phyloP scores from a whole-genome alignment of 192 early-diverging fungal genomes.

The Linnemannia zychae region DNA sequence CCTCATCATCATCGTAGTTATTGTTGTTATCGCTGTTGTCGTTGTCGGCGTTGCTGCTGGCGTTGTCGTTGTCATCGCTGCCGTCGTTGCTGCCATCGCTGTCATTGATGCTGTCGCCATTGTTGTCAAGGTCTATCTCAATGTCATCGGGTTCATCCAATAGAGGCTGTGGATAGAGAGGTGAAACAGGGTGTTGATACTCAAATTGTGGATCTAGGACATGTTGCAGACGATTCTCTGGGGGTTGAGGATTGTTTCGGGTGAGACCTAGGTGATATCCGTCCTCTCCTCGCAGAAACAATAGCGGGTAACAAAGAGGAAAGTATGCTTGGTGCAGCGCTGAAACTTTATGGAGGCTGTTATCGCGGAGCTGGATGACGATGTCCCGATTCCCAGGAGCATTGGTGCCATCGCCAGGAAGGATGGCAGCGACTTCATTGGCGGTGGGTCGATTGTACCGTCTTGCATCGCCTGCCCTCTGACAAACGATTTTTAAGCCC shows the following conservation, averaged over 20 bases:
- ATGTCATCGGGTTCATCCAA: neutral
- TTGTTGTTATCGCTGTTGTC: neutral
- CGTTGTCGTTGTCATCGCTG: neutral
- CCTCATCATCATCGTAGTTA: neutral
- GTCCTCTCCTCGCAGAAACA: neutral
- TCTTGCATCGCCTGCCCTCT: neutral
- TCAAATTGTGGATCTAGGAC: neutral
- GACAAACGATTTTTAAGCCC: neutral
- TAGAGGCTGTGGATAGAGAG: neutral
- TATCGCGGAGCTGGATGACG: neutral
- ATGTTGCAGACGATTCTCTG: neutral
- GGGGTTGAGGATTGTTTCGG: neutral
- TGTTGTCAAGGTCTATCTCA: neutral
- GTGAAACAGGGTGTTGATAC: neutral
- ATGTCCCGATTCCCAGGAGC: neutral
- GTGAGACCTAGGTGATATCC: neutral
- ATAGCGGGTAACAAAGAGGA: neutral
- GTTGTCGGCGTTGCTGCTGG: neutral
- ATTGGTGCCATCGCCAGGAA: neutral
- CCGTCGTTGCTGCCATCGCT: neutral
- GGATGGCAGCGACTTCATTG: constrained; percentile 9
- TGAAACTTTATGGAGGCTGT: neutral
- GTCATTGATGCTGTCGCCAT: neutral
- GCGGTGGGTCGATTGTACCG: neutral
- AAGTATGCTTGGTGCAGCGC: neutral